Base-by-base conservation (phyloP, 2,329 filamentous ascomycete species). In the Didymellaceae sp. region DNA sequence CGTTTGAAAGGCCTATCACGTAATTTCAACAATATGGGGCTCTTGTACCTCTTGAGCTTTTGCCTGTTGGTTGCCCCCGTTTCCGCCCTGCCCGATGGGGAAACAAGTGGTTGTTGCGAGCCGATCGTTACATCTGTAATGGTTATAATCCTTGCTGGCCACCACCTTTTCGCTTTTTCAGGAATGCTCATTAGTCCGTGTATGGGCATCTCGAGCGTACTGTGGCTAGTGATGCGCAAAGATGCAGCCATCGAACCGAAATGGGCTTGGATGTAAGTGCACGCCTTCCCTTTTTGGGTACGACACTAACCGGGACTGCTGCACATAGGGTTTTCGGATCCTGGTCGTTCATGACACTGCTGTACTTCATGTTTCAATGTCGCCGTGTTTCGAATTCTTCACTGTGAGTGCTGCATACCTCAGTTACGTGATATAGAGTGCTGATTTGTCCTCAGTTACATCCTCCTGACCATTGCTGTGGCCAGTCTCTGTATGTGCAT, bases 191-290 rank as follows among this genome's bases (percentile, higher is more conserved):
- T 62, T 10, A 58, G 52, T 2, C 61, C 59, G 2, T 30, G 40
- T 10, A 61, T 62, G 61, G 61, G 59, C 1, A 42, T 61, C 6
- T 44, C 61, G 2, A 62, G 61, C 34, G 49, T 64, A 2, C 13
- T 64, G 17, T 64, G 54, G 45, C 41, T 63, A 13, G 57, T 62
- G 17, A 55, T 65, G 58, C 55, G 61, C 5, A 63, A 63, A 28
- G 58, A 61, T 40, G 30, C 48, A 6, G 57, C 56, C 7, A 44
- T 65, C 3, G 42, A 46, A 4, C 51, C 59, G 6, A 43, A 48
- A 13, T 18, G 50, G 17, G 41, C 61, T n/a, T 65, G 61, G 61
- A 54, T 58, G 59, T 65, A 41, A 56, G 59, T 46, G 9, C 16
- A 22, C 56, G 47, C 6, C 56, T 25, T 20, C 7, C 5, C 9